Evolutionary conservation across 345 rosid genomes (phyloP).

Genomic region (Populus pruinosa): DNA sequence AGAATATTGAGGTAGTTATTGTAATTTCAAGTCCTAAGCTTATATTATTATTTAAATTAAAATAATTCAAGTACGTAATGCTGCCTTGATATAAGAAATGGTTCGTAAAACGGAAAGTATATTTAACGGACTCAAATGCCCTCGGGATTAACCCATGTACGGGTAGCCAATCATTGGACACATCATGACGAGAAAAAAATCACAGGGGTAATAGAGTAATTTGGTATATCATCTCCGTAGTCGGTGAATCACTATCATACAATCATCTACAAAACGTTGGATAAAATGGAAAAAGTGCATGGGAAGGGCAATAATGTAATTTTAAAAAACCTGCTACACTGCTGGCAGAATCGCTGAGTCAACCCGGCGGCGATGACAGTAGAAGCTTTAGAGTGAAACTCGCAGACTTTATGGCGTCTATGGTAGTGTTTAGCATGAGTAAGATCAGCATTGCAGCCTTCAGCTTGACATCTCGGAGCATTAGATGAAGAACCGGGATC

Average conservation of each 20-base stretch:
- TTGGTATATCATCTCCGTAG: not conserved
- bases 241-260: not conserved
- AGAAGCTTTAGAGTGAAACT: constrained; percentile 92
- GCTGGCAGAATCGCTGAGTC: constrained; percentile 99
- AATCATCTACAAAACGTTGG: not conserved
- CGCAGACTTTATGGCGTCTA: constrained; percentile 95
- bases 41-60: too few relatives aligned
- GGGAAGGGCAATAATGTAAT: constrained; percentile 29
- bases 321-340: constrained; percentile 84
- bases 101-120: constrained; percentile 20
- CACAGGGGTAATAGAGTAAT: constrained; percentile 38
- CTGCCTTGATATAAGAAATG: constrained; percentile 2
- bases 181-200: not conserved
- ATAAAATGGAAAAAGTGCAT: constrained; percentile 1
- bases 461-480: constrained; percentile 86
- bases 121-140: constrained; percentile 35
- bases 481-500: constrained; percentile 50
- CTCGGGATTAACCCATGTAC: constrained; percentile 48
- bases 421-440: constrained; percentile 94
- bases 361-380: constrained; percentile 80
- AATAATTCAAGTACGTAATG: too few relatives aligned
- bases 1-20: too few relatives aligned
- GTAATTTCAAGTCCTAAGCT: too few relatives aligned
- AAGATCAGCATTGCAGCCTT: constrained; percentile 94
- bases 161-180: constrained; percentile 37